Percentiles rank a stretch among this genome's conserved stretches.
phyloP scores from a whole-genome alignment of 768 basidiomycete genomes.

The Leucosporidium creatinivorum region DNA sequence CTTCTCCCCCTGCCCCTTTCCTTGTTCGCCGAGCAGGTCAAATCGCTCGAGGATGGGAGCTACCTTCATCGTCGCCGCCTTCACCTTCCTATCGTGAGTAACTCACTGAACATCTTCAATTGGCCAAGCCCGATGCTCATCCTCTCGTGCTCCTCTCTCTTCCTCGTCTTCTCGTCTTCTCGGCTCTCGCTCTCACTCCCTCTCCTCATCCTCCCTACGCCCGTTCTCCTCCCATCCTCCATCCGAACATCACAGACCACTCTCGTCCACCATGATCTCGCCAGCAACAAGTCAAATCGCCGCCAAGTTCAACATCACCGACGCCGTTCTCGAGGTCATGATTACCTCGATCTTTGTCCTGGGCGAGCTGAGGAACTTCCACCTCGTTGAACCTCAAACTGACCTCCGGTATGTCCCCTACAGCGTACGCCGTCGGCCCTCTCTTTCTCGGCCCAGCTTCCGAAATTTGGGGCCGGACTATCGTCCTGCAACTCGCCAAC shows the following conservation, averaged over 20 bases:
- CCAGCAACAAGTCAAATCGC: slow-evolving; percentile 55
- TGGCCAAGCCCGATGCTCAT: too few relatives aligned
- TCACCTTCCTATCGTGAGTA: slow-evolving; percentile 20
- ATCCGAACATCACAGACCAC: slow-evolving; percentile 40
- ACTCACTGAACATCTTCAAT: too few relatives aligned
- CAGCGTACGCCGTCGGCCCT: slow-evolving; percentile 30
- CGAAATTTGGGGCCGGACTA: slow-evolving; percentile 63
- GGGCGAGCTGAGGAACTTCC: slow-evolving; percentile 32
- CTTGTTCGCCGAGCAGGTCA: too few relatives aligned
- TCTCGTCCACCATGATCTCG: slow-evolving; percentile 68
- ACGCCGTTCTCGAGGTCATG: slow-evolving; percentile 46
- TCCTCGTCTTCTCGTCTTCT: too few relatives aligned
- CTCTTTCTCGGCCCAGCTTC: slow-evolving; percentile 51
- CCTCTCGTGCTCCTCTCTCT: too few relatives aligned
- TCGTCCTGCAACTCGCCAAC: slow-evolving; percentile 58
- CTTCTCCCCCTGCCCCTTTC: too few relatives aligned
- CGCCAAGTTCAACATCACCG: slow-evolving; percentile 53
- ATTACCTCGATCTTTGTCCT: slow-evolving; percentile 56
- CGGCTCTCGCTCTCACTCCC: too few relatives aligned
- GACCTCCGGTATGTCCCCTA: neutral
- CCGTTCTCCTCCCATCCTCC: too few relatives aligned
- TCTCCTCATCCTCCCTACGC: too few relatives aligned
- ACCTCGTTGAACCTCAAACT: slow-evolving; percentile 44
- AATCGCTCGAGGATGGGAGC: slow-evolving; percentile 8
- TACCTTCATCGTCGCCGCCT: slow-evolving; percentile 14